Evolutionary conservation across 805 yeast species (phyloP).

Genomic region (Isabelozyma heimii): DNA sequence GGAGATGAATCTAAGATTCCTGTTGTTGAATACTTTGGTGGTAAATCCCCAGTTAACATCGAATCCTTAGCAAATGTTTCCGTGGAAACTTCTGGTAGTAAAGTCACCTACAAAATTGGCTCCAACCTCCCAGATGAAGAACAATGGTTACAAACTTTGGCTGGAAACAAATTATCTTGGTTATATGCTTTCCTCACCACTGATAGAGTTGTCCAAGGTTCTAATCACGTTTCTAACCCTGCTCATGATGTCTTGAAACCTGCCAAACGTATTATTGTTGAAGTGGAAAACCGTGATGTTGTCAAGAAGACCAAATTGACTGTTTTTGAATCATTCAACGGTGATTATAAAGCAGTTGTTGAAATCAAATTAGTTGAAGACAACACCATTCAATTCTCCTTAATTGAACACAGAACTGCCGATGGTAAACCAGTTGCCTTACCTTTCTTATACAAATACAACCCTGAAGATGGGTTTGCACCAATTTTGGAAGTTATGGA

Average conservation of each 20-base stretch:
- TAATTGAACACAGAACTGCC: slow-evolving; percentile 87
- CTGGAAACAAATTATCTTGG: slow-evolving; percentile 82
- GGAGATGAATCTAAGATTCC: slow-evolving; percentile 77
- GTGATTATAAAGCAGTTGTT: slow-evolving; percentile 65
- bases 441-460: slow-evolving; percentile 73
- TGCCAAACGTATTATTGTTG: slow-evolving; percentile 54
- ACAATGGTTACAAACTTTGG: slow-evolving; percentile 77
- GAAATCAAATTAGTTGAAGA: slow-evolving; percentile 52
- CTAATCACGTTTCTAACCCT: slow-evolving; percentile 76
- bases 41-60: slow-evolving; percentile 41
- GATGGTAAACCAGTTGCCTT: slow-evolving; percentile 73
- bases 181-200: slow-evolving; percentile 84
- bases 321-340: slow-evolving; percentile 70
- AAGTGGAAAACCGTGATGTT: slow-evolving; percentile 49
- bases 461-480: slow-evolving; percentile 89
- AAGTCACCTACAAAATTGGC: slow-evolving; percentile 33
- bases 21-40: slow-evolving; percentile 85
- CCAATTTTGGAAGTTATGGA: slow-evolving; percentile 89
- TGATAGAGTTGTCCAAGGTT: slow-evolving; percentile 80
- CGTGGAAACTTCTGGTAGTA: slow-evolving; percentile 20
- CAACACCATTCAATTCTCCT: slow-evolving; percentile 59
- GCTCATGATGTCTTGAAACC: slow-evolving; percentile 81
- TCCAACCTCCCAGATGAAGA: slow-evolving; percentile 23
- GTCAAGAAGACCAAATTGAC: slow-evolving; percentile 57
- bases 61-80: slow-evolving; percentile 34